A percentile compares a stretch with the other conserved stretches of the same genome.
Conservation (phyloP, 495 filamentous ascomycete genomes). For the Penicillium bovifimosum region DNA sequence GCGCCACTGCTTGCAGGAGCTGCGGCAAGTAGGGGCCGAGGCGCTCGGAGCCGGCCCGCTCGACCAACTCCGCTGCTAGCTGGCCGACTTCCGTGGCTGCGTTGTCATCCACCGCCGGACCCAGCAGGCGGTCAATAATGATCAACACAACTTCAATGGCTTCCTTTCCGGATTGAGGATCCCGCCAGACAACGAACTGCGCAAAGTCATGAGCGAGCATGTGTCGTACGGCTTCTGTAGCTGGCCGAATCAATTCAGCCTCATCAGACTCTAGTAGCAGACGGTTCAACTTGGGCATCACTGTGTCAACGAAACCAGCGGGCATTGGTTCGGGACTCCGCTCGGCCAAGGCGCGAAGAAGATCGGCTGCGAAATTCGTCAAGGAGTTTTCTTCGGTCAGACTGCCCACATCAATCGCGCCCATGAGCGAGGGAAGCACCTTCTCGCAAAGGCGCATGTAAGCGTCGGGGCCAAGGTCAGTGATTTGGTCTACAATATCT, state of each 20-base stretch:
- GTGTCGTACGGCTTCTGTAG: conserved; percentile 78
- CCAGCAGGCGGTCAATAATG: conserved; percentile 90
- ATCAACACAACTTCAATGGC: conserved; percentile 84
- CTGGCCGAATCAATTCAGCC: conserved; percentile 77
- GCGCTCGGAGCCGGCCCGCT: conserved; percentile 82
- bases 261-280: conserved; percentile 76
- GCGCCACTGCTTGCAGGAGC: conserved; percentile 87
- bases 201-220: conserved; percentile 82
- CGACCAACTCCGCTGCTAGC: conserved; percentile 88
- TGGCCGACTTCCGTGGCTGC: conserved; percentile 94
- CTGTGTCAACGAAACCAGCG: conserved; percentile 73
- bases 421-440: conserved; percentile 79
- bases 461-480: conserved; percentile 55
- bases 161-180: conserved; percentile 63
- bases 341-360: conserved; percentile 74
- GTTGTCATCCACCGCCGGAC: conserved; percentile 75
- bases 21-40: conserved; percentile 86
- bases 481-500: conserved; percentile 66
- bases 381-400: conserved; percentile 78
- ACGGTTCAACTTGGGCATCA: conserved; percentile 80
- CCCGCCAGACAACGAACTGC: conserved; percentile 78
- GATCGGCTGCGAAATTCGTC: conserved; percentile 76
- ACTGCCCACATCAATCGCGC: conserved; percentile 81
- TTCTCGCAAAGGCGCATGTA: conserved; percentile 81
- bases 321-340: conserved; percentile 80